phyloP scores from a whole-genome alignment of 2,329 filamentous ascomycete species.

The Diplocarpon rosae region DNA sequence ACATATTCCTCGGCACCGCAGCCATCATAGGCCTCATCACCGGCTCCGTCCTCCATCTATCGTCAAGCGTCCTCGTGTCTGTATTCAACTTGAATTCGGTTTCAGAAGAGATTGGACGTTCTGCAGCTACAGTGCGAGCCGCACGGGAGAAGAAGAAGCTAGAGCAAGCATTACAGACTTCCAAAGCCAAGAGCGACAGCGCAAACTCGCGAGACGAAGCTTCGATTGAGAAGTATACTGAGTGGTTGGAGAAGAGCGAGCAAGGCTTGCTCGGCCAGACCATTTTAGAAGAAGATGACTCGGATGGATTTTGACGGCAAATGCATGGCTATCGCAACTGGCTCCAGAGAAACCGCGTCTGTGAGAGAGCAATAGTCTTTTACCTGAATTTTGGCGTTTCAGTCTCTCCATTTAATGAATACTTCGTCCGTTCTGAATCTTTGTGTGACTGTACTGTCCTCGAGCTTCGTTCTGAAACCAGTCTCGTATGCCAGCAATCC shows the following conservation, averaged over 20 bases:
- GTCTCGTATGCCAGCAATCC: conserved; percentile 76
- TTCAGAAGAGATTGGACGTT: conserved; percentile 13
- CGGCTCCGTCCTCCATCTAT: conserved; percentile 47
- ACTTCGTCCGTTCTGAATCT: conserved; percentile 77
- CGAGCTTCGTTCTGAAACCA: conserved; percentile 65
- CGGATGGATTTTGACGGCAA: conserved; percentile 28
- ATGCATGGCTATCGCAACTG: not conserved
- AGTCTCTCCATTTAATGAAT: conserved; percentile 65
- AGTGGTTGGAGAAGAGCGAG: conserved; percentile 24
- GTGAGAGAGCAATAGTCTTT: not conserved
- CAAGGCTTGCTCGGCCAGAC: conserved; percentile 49
- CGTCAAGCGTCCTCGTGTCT: conserved; percentile 43
- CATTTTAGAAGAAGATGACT: conserved; percentile 60
- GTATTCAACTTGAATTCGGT: conserved; percentile 33
- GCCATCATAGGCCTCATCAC: conserved; percentile 53
- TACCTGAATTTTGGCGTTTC: conserved; percentile 6
- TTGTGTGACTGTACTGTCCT: conserved; percentile 77
- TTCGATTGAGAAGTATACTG: conserved; percentile 18
- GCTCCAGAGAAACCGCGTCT: not conserved
- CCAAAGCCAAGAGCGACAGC: conserved; percentile 8
- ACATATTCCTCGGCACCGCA: conserved; percentile 51
- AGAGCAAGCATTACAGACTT: conserved; percentile 19
- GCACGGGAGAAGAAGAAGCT: conserved; percentile 19
- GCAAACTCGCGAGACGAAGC: conserved; percentile 6
- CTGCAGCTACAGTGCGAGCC: conserved; percentile 18